Evolutionary conservation across 306 rosid species (phyloP).

Genomic region (Castanea crenata): DNA sequence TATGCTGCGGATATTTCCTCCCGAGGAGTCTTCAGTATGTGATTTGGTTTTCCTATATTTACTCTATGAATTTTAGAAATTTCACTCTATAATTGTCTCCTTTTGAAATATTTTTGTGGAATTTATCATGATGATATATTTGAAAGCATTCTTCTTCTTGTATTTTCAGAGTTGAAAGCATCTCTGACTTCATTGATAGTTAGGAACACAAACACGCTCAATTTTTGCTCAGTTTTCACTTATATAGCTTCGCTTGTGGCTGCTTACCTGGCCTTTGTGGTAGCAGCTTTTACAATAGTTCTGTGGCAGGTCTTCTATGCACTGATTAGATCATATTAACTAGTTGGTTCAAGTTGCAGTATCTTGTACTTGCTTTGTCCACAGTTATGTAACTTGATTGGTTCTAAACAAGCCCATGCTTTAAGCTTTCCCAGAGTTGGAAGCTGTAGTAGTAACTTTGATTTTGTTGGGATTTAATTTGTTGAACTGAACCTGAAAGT

Average conservation of each 20-base stretch:
- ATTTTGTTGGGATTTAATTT: background rate
- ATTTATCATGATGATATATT: background rate
- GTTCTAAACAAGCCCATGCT: background rate
- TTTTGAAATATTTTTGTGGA: background rate
- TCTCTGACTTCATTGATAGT: background rate
- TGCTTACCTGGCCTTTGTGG: too few species aligned
- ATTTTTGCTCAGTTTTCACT: background rate
- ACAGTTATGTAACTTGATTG: background rate
- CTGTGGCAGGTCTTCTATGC: background rate
- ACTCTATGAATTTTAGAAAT: background rate
- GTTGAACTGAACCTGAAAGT: background rate
- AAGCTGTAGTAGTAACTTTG: background rate
- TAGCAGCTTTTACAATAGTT: background rate
- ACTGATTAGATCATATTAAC: background rate
- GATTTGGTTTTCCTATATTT: constrained; percentile 10
- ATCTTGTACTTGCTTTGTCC: background rate
- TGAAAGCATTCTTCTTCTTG: background rate
- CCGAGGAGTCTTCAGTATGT: constrained; percentile 82
- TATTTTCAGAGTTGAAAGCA: background rate
- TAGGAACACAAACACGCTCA: background rate
- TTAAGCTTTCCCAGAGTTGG: background rate
- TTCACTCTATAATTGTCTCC: constrained; percentile 3
- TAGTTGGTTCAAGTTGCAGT: background rate
- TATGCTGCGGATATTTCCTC: constrained; percentile 70
- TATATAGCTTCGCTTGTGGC: too few species aligned